Evolutionary conservation across 768 basidiomycete species (phyloP), one percentile per base, ranked within the genome.

Genomic region (Boletus pseudopeckii): DNA sequence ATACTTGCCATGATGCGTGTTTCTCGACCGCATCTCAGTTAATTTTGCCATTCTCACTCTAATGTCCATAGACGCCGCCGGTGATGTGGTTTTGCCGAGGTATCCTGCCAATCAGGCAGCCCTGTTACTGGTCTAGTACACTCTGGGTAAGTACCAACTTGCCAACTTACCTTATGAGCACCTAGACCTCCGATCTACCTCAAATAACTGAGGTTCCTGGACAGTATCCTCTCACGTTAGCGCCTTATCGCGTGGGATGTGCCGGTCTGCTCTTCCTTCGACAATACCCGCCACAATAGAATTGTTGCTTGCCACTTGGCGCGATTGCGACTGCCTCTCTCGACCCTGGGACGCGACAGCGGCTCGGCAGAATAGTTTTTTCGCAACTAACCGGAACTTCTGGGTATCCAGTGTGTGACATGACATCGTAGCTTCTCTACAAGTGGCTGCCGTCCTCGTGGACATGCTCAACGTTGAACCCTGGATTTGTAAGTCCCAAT

Each of bases 401-500:
- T 24, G n/a, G 38, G 15, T 28, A 28, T 53, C 39, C 24, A 28
- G 17, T 8, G 32, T 28, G 45, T 11, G 13, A 47, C 45, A 28
- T 20, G 17, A 32, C 54, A 54, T 37, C 11, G 26, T 17, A n/a
- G 11, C 56, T 48, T 48, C 45, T 33, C 17, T 26, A 17, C 57
- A n/a, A 41, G 45, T 52, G 51, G 50, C 48, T 43, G 45, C 28
- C 38, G 37, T 58, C 62, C 54, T 64, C 52, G 32, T 61, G 59
- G 46, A 17, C 28, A 8, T 38, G 38, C 30, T 37, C 34, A 47
- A 64, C 54, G 38, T 30, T 38, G 45, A 50, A 64, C 61, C 64
- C 63, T 66, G n/a, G 41, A 64, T 64, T 54, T 43, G 52, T 59
- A 50, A 50, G 52, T 55, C 48, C 52, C 54, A 15, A 32, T 32